Evolutionary conservation across 176 grass and related monocot species (phyloP).

Genomic region (Leersia perrieri): DNA sequence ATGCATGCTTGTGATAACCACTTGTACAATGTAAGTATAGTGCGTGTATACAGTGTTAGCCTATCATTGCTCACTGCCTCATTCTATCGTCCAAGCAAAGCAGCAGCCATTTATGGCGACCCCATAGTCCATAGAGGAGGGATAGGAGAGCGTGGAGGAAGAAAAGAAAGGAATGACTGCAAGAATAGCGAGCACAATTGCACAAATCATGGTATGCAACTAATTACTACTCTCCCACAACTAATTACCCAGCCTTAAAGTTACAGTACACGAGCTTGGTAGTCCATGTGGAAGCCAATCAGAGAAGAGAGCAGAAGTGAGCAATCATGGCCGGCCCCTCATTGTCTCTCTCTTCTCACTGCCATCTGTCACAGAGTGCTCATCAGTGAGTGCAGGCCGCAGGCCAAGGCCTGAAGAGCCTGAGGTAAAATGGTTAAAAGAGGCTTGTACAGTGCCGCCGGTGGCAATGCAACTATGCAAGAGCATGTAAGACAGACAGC

Average conservation of each 20-base stretch:
- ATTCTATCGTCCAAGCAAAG: conserved; percentile 26
- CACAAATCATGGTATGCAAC: no score
- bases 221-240: neutral
- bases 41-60: conserved; percentile 1
- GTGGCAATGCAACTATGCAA: neutral
- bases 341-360: neutral
- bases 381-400: conserved; percentile 1
- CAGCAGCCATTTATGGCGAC: neutral
- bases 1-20: neutral
- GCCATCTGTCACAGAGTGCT: conserved; percentile 15
- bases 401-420: neutral
- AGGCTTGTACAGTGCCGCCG: conserved; percentile 20
- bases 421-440: conserved; percentile 55
- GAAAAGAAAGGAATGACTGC: neutral
- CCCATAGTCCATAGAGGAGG: neutral
- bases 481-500: conserved; percentile 19
- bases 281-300: conserved; percentile 40
- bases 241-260: conserved; percentile 49
- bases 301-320: neutral
- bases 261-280: conserved; percentile 29
- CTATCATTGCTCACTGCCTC: conserved; percentile 9
- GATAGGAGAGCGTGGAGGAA: neutral
- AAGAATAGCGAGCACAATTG: no score
- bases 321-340: conserved; percentile 20
- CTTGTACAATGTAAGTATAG: neutral